Evolutionary conservation across 768 basidiomycete species (phyloP).

Genomic region (Trichaptum fuscoviolaceum): DNA sequence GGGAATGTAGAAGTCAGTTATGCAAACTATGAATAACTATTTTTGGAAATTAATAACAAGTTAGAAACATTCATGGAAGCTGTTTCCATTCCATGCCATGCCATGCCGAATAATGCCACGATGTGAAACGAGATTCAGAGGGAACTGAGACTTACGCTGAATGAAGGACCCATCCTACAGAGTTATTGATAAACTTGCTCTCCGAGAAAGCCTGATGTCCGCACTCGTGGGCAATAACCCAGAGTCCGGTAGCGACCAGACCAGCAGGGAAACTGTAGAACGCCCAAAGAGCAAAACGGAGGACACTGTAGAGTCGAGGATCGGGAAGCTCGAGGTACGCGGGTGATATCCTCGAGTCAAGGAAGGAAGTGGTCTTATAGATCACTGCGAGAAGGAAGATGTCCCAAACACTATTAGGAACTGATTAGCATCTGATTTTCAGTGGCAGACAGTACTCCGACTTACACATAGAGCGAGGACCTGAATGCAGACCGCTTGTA

Average conservation of each 20-base stretch:
- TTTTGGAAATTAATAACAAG: too few relatives aligned
- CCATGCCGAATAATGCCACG: background rate
- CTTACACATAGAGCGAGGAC: conserved; percentile 76
- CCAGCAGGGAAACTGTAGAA: conserved; percentile 79
- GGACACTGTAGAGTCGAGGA: conserved; percentile 56
- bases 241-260: conserved; percentile 85
- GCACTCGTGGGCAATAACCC: conserved; percentile 93
- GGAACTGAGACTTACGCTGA: conserved; percentile 54
- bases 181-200: conserved; percentile 86
- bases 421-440: conserved; percentile 6
- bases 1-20: background rate
- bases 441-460: conserved; percentile 8
- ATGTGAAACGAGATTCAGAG: background rate
- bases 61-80: background rate
- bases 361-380: conserved; percentile 61
- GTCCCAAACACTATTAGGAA: conserved; percentile 61
- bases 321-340: conserved; percentile 49
- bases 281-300: conserved; percentile 67
- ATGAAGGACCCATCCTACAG: conserved; percentile 89
- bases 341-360: conserved; percentile 59
- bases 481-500: conserved; percentile 82
- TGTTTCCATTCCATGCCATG: background rate
- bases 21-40: too few relatives aligned
- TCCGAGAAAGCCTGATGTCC: conserved; percentile 97
- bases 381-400: conserved; percentile 58